A percentile compares a stretch with the other conserved stretches of the same genome.
phyloP scores from a whole-genome alignment of 208 protist genomes.

The Trypanosoma caninum region DNA sequence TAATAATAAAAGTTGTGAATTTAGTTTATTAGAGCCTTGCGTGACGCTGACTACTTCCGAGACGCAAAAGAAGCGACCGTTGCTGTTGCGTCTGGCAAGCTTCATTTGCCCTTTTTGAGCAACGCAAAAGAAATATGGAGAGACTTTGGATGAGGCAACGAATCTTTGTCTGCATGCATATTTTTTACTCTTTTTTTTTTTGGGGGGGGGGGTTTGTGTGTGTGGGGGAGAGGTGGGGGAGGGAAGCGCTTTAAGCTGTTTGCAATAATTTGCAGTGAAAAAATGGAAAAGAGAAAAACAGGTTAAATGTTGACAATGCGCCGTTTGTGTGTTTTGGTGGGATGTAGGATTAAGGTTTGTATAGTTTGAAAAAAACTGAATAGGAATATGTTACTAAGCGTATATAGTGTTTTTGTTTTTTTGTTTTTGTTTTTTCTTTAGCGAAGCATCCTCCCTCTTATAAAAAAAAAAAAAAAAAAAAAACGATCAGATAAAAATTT shows the following conservation, averaged over 20 bases:
- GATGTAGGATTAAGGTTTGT: too few relatives aligned
- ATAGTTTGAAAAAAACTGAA: too few relatives aligned
- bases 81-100: conserved; percentile 8
- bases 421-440: conserved; percentile 13
- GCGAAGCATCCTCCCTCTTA: background rate
- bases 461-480: too few relatives aligned
- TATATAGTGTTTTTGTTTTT: background rate
- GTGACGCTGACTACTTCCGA: conserved; percentile 44
- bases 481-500: too few relatives aligned
- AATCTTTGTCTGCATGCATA: background rate
- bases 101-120: conserved; percentile 19
- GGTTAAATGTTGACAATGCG: too few relatives aligned
- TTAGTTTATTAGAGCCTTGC: too few relatives aligned
- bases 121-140: background rate
- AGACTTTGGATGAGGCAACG: background rate
- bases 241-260: too few relatives aligned
- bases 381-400: too few relatives aligned
- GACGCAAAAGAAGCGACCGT: conserved; percentile 30
- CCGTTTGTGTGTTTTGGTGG: too few relatives aligned
- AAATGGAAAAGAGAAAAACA: too few relatives aligned
- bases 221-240: background rate
- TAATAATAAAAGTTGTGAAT: too few relatives aligned
- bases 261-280: too few relatives aligned
- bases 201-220: background rate
- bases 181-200: background rate